Evolutionary conservation across 176 grass and related monocot genomes (phyloP).

Genomic region (Raddia guianensis): DNA sequence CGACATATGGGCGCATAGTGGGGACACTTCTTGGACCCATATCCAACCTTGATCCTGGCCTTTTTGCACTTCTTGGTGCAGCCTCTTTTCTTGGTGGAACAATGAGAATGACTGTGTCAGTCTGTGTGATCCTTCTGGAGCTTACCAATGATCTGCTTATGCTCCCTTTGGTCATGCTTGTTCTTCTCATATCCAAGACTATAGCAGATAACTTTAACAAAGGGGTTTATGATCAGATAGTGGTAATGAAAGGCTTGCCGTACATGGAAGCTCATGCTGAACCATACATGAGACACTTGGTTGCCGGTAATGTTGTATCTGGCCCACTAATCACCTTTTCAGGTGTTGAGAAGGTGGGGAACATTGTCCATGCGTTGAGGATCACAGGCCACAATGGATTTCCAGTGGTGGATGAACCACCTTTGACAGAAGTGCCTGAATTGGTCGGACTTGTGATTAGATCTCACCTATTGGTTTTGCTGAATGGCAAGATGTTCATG

Average conservation of each 20-base stretch:
- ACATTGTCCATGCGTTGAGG: conserved; percentile 62
- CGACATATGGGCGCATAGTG: conserved; percentile 70
- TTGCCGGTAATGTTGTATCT: conserved; percentile 68
- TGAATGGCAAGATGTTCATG: conserved; percentile 73
- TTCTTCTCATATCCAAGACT: conserved; percentile 90
- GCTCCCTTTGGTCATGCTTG: conserved; percentile 90
- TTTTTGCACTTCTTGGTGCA: conserved; percentile 81
- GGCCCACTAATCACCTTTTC: conserved; percentile 70
- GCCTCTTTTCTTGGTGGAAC: conserved; percentile 89
- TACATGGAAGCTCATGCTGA: conserved; percentile 95
- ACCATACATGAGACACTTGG: conserved; percentile 87
- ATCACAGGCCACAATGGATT: conserved; percentile 86
- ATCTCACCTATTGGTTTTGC: conserved; percentile 76
- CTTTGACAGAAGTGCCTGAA: conserved; percentile 58
- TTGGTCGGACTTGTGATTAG: conserved; percentile 72
- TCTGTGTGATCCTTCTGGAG: conserved; percentile 88
- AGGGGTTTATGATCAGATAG: conserved; percentile 91
- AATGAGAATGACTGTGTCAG: conserved; percentile 94
- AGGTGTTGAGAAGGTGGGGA: conserved; percentile 75
- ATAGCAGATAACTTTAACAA: conserved; percentile 85
- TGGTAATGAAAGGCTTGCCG: conserved; percentile 86
- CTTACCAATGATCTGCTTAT: conserved; percentile 83
- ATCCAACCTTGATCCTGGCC: conserved; percentile 67
- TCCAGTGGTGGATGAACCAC: conserved; percentile 79
- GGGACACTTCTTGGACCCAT: conserved; percentile 72